Evolutionary conservation across 2,329 filamentous ascomycete species (phyloP), one percentile per base, ranked within the genome.

Genomic region (Diaporthe citriasiana): DNA sequence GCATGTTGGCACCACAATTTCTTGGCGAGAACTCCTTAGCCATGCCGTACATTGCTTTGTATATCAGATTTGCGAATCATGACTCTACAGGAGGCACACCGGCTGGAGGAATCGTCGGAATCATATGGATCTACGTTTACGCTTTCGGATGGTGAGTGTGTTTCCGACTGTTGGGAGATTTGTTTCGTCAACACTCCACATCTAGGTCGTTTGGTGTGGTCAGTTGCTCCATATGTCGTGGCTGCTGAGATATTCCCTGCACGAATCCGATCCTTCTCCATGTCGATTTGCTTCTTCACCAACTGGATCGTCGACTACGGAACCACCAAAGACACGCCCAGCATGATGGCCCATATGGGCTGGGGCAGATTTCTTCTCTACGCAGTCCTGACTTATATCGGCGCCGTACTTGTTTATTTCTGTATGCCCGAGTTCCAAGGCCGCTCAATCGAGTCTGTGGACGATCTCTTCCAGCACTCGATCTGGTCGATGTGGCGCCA

Each of bases 381-480:
- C 66, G 76, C 81, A 0, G 77, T 81, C 65, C 73, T 84, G 35
- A 83, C 82, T 3, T 84, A 83, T 70, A 76, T 78, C 15, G 82
- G 82, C 12, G 79, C 80, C 6, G 76, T 82, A 0, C 76, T 74
- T 71, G 69, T 76, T 19, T 88, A 82, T 77, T 86, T 87, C 79
- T 84, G 85, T 71, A 79, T 88, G 38, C 86, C 87, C 0, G 86
- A 89, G 78, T 86, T 87, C 22, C 88, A 88, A 76, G 86, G 86
- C 69, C 80, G 87, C 30, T 84, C 83, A 19, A 83, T 89, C 22
- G 87, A 89, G 76, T 84, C 83, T 33, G 87, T 88, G 82, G 87
- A 89, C 73, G 82, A 83, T 13, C 80, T 89, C 25, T 89, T 89
- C 73, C 75, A 79, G 68, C 74, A 80, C 53, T 80, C 79, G 3